Evolutionary conservation across 2,329 filamentous ascomycete genomes (phyloP).

Genomic region (Trichoderma afroharzianum): DNA sequence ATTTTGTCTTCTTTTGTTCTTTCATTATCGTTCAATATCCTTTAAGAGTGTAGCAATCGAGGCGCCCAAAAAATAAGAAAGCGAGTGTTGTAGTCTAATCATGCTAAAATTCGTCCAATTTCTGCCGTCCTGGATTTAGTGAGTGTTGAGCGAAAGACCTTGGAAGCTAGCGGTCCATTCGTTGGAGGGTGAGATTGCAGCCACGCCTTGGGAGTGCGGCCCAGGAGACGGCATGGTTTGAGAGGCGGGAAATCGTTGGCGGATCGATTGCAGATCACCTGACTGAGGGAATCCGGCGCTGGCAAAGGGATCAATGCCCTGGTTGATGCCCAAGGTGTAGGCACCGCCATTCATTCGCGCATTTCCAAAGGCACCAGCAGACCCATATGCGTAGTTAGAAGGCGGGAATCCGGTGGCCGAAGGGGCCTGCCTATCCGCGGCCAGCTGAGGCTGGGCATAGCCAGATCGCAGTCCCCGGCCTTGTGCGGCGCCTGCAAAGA

Average conservation of each 20-base stretch:
- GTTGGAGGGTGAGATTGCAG: slow-evolving; percentile 42
- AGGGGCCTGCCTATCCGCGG: slow-evolving; percentile 40
- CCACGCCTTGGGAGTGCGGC: slow-evolving; percentile 37
- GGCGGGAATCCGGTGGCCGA: slow-evolving; percentile 35
- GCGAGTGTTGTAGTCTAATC: slow-evolving; percentile 14
- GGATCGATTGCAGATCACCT: slow-evolving; percentile 45
- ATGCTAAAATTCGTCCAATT: slow-evolving; percentile 1
- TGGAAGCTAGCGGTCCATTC: slow-evolving; percentile 67
- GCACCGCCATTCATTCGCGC: slow-evolving; percentile 27
- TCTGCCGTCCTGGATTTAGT: slow-evolving; percentile 32
- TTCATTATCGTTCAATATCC: slow-evolving; percentile 11
- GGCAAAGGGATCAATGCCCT: slow-evolving; percentile 30
- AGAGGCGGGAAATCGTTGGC: slow-evolving; percentile 45
- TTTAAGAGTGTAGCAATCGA: background rate
- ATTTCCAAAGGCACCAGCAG: slow-evolving; percentile 33
- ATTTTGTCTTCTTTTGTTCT: slow-evolving; percentile 17
- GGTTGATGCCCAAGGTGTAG: slow-evolving; percentile 29
- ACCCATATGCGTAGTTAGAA: slow-evolving; percentile 35
- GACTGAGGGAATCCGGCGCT: slow-evolving; percentile 33
- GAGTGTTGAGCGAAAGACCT: slow-evolving; percentile 67
- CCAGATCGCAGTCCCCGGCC: slow-evolving; percentile 41
- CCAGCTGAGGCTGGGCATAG: slow-evolving; percentile 40
- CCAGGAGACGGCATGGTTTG: slow-evolving; percentile 34
- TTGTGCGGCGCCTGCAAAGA: slow-evolving; percentile 36
- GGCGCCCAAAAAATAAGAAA: background rate